phyloP scores from a whole-genome alignment of 2,329 filamentous ascomycete species.

The Cladosporium sp. region DNA sequence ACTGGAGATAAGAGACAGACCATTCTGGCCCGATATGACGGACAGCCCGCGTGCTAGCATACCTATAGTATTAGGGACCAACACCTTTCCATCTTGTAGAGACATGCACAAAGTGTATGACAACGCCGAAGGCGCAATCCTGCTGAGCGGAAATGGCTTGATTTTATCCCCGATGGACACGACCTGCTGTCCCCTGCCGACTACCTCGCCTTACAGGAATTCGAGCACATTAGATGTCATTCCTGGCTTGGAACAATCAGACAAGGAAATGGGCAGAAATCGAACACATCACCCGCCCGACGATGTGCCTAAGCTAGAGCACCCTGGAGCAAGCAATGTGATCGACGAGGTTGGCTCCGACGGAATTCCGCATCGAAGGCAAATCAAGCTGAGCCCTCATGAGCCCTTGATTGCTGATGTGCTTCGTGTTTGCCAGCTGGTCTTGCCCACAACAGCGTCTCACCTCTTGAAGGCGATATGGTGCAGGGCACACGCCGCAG shows the following conservation, averaged over 20 bases:
- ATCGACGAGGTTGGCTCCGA: constrained; percentile 24
- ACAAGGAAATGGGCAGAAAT: constrained; percentile 25
- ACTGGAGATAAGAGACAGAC: constrained; percentile 22
- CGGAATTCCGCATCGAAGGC: constrained; percentile 23
- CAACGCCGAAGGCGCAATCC: constrained; percentile 14
- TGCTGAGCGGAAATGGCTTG: constrained; percentile 21
- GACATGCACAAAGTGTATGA: constrained; percentile 22
- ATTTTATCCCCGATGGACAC: constrained; percentile 20
- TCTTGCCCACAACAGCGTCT: constrained; percentile 23
- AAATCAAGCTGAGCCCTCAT: constrained; percentile 23
- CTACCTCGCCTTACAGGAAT: constrained; percentile 19
- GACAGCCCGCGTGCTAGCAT: constrained; percentile 17
- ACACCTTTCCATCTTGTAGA: constrained; percentile 15
- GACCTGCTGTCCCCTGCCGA: constrained; percentile 18
- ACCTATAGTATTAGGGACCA: constrained; percentile 19
- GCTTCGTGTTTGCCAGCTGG: constrained; percentile 23
- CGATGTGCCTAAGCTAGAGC: constrained; percentile 11
- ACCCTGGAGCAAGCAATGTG: constrained; percentile 17
- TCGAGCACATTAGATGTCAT: constrained; percentile 16
- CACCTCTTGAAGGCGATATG: constrained; percentile 22
- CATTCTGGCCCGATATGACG: constrained; percentile 20
- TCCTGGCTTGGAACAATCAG: not conserved
- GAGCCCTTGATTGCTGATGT: constrained; percentile 19
- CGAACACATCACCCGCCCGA: constrained; percentile 18
- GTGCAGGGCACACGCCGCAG: constrained; percentile 23